Percentiles rank a stretch among this genome's conserved stretches.
Conservation (phyloP, 2,329 filamentous ascomycete genomes). For the Lasiodiplodia citricola region DNA sequence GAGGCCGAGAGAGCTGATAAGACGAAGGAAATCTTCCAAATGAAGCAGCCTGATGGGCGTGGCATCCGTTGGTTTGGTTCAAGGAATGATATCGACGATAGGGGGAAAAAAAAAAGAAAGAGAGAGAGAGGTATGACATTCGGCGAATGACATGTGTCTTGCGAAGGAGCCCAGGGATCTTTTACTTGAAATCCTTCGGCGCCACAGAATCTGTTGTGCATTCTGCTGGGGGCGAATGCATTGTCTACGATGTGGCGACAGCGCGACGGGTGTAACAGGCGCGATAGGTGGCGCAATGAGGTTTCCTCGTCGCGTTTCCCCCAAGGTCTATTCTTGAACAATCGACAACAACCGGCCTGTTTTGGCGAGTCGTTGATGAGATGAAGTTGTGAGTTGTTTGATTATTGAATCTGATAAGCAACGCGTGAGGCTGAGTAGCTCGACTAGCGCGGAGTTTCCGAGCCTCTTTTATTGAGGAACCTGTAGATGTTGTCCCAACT, state of each 20-base stretch:
- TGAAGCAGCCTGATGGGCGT: too few species aligned
- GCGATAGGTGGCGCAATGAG: too few species aligned
- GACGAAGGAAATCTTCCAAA: too few species aligned
- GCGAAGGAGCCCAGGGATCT: background rate
- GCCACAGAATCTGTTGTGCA: too few species aligned
- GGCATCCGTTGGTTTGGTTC: background rate
- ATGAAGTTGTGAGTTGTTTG: background rate
- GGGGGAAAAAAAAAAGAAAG: background rate
- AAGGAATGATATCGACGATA: background rate
- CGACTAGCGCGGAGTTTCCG: background rate
- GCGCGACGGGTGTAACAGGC: too few species aligned
- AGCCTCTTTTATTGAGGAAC: background rate
- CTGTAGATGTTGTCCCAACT: background rate
- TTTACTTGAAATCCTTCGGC: too few species aligned
- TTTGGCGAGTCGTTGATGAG: background rate
- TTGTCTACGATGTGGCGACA: too few species aligned
- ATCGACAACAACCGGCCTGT: too few species aligned
- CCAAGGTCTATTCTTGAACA: too few species aligned
- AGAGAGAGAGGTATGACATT: background rate
- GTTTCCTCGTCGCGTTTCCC: too few species aligned
- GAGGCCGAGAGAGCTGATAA: too few species aligned
- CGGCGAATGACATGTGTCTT: background rate
- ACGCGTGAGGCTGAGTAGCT: background rate
- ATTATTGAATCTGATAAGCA: background rate
- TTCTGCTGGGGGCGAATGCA: too few species aligned